Evolutionary conservation across 768 basidiomycete genomes (phyloP), one percentile per base, ranked within the genome.

Genomic region (Multifurca ochricompacta): DNA sequence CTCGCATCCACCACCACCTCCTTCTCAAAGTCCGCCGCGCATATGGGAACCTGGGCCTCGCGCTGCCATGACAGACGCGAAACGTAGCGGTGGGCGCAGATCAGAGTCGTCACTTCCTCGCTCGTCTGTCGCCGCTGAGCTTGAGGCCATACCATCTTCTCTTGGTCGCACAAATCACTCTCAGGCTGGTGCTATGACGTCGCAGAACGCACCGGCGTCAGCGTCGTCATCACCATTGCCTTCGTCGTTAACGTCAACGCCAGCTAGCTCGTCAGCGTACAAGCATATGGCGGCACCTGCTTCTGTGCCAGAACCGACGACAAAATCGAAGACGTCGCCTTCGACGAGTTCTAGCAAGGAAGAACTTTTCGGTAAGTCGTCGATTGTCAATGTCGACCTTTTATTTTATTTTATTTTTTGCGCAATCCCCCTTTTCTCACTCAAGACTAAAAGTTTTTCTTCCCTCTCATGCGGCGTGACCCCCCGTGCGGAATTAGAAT

Each of bases 41-140:
- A 19, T 51, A 28, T 56, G 55, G 55, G 25, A 46, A n/a, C 49
- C 44, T 3, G 55, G 55, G 11, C 55, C 55, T 45, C 49, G 37
- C 19, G 55, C 46, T 21, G 42, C 53, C 2, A 41, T 16, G 18
- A 25, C 23, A 6, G 44, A 30, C 5, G 13, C 47, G 13, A 31
- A n/a, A 16, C 21, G 52, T 11, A 25, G 36, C 35, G 35, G 18
- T 10, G 27, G 10, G 23, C 13, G 37, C 37, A 7, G 7, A 3
- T 11, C 39, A 9, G 43, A 36, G 30, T 19, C 44, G 18, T 27
- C 25, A 2, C 13, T 39, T 4, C 32, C n/a, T 1, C 42, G 19
- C 34, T 5, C 40, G 5, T 34, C 40, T 51, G 40, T 10, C 3
- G 14, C 23, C 7, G 21, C 30, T 11, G 16, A n/a, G 10, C 10